These are phyloP conservation scores for Thelonectria discophora DNA, from an alignment of 2,329 filamentous ascomycete species.

Conservation along the genomic window DNA sequence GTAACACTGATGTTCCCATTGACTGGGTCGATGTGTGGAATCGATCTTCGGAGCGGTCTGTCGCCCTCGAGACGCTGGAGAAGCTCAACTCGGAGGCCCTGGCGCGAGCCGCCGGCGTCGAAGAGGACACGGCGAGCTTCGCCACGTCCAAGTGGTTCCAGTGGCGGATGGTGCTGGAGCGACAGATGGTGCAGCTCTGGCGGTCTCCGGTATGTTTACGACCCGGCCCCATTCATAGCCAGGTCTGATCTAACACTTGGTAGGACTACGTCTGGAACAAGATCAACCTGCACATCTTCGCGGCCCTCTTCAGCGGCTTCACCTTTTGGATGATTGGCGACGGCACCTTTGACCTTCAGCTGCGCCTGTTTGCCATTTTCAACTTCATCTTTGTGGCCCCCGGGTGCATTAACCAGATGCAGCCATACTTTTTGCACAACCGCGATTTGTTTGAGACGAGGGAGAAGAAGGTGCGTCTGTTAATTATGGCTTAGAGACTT, in stretches of 20 bases:
- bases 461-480: constrained; percentile 52
- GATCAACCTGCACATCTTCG: constrained; percentile 52
- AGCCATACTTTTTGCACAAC: constrained; percentile 58
- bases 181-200: constrained; percentile 38
- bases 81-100: constrained; percentile 67
- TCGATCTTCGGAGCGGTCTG: constrained; percentile 63
- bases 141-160: constrained; percentile 52
- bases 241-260: no score
- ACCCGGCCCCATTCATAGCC: no score
- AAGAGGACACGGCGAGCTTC: constrained; percentile 50
- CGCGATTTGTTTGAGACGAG: constrained; percentile 58
- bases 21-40: constrained; percentile 65
- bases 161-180: constrained; percentile 47
- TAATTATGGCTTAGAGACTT: background rate
- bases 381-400: constrained; percentile 63
- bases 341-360: constrained; percentile 51
- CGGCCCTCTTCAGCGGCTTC: constrained; percentile 58
- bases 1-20: constrained; percentile 53
- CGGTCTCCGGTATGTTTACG: constrained; percentile 31
- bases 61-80: constrained; percentile 53
- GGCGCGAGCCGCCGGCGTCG: background rate
- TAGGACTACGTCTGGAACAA: constrained; percentile 43
- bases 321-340: constrained; percentile 59
- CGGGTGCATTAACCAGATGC: constrained; percentile 48
- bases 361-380: constrained; percentile 58